phyloP scores from a whole-genome alignment of 257 asterid species.

The Paraleonurus japonicus region DNA sequence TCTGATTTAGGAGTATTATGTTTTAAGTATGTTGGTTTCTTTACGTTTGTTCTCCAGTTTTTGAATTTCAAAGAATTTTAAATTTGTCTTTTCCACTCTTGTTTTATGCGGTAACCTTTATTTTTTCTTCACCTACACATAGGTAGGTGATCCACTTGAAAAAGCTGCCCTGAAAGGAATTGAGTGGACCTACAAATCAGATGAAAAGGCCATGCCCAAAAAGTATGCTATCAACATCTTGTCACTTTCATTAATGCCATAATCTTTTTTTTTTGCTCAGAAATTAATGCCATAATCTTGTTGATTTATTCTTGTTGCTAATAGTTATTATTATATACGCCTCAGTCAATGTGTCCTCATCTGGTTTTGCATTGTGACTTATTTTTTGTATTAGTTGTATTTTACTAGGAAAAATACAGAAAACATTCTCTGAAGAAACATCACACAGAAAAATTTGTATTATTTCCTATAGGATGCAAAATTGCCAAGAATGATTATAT shows the following conservation, averaged over 20 bases:
- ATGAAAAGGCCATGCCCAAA: slow-evolving; percentile 94
- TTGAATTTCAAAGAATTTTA: background rate
- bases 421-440: background rate
- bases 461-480: background rate
- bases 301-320: background rate
- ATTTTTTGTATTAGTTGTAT: background rate
- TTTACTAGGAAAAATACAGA: background rate
- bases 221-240: slow-evolving; percentile 49
- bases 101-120: slow-evolving; percentile 18
- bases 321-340: background rate
- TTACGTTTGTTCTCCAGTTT: background rate
- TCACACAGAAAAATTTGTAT: background rate
- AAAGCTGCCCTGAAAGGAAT: slow-evolving; percentile 97
- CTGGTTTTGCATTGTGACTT: background rate
- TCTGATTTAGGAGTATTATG: background rate
- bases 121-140: slow-evolving; percentile 30
- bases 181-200: slow-evolving; percentile 91
- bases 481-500: background rate
- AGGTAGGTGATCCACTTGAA: slow-evolving; percentile 99
- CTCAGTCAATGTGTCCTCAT: background rate
- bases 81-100: slow-evolving; percentile 9
- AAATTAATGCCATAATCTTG: background rate
- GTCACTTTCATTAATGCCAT: no score
- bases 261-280: no score
- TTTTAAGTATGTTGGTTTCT: slow-evolving; percentile 3